Percentiles rank a stretch among this genome's conserved stretches.
These are phyloP conservation scores for Grigorovia transvaalensis DNA, from an alignment of 805 yeast genomes.

Conservation along the genomic window DNA sequence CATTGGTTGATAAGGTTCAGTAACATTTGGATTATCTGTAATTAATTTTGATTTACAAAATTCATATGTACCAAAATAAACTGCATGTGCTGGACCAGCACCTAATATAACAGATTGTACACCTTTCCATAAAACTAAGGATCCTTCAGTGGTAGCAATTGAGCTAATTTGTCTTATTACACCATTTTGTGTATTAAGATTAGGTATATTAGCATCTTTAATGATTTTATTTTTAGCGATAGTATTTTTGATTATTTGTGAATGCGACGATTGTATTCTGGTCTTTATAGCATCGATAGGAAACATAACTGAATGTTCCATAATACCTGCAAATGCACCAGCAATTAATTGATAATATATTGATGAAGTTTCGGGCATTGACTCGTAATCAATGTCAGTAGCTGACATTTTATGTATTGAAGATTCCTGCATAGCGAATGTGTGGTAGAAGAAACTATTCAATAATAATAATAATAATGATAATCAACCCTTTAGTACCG, in stretches of 20 bases:
- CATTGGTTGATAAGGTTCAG: constrained; percentile 49
- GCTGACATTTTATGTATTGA: constrained; percentile 1
- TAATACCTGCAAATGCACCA: constrained; percentile 98
- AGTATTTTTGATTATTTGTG: constrained; percentile 2
- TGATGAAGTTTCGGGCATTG: constrained; percentile 81
- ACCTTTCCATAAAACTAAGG: constrained; percentile 86
- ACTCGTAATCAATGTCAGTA: constrained; percentile 72
- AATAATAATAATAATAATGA: no score
- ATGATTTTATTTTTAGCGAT: background rate
- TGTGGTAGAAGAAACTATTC: background rate
- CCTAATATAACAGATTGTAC: constrained; percentile 85
- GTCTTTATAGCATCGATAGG: constrained; percentile 95
- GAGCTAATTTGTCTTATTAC: constrained; percentile 62
- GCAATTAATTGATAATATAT: constrained; percentile 78
- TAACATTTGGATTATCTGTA: constrained; percentile 18
- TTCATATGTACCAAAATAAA: constrained; percentile 89
- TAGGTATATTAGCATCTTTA: background rate
- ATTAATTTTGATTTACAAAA: constrained; percentile 39
- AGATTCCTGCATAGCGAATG: constrained; percentile 2
- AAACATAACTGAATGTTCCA: constrained; percentile 98
- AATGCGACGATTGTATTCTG: constrained; percentile 63
- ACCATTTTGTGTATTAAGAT: constrained; percentile 5
- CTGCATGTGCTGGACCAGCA: constrained; percentile 98
- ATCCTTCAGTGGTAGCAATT: constrained; percentile 81
- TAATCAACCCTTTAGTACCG: background rate